A percentile compares a stretch with the other conserved stretches of the same genome.
Evolutionary conservation across 2,329 filamentous ascomycete genomes (phyloP).

Genomic region (Herpotrichia juniperi): DNA sequence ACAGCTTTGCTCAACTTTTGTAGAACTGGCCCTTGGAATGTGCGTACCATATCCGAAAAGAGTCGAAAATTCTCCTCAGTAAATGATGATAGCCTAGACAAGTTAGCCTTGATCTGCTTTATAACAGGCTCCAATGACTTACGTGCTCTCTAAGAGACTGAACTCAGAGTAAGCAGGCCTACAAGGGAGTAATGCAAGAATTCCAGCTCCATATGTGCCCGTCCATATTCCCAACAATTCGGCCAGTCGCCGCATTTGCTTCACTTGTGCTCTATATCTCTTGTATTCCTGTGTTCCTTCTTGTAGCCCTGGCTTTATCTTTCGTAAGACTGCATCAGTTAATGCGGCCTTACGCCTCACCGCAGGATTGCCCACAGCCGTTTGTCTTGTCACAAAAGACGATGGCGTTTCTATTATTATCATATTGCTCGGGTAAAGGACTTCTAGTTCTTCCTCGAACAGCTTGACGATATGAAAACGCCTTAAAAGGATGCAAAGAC

Average conservation of each 20-base stretch:
- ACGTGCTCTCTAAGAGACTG: conserved; percentile 7
- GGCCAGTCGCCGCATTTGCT: conserved; percentile 8
- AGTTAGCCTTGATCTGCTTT: background rate
- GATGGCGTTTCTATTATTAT: conserved; percentile 7
- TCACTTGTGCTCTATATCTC: conserved; percentile 1
- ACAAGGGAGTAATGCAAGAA: conserved; percentile 11
- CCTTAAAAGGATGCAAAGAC: conserved; percentile 5
- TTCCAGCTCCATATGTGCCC: conserved; percentile 9
- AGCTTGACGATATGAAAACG: conserved; percentile 12
- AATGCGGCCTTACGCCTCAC: conserved; percentile 5
- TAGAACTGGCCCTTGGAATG: conserved; percentile 7
- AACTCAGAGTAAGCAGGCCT: conserved; percentile 7
- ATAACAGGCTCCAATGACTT: background rate
- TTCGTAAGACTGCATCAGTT: background rate
- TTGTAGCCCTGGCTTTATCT: background rate
- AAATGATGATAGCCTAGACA: conserved; percentile 4
- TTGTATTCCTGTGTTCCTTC: background rate
- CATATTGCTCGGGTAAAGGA: conserved; percentile 1
- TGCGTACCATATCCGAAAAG: conserved; percentile 10
- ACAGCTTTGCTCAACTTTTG: conserved; percentile 8
- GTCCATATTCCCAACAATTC: conserved; percentile 6
- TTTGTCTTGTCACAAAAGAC: background rate
- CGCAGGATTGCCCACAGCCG: conserved; percentile 6
- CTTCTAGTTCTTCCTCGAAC: conserved; percentile 2
- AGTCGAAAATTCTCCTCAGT: conserved; percentile 2